Percentiles rank a stretch among this genome's conserved stretches.
Evolutionary conservation across 148 eudicot species (phyloP).

Genomic region (Polygonum maritimum): DNA sequence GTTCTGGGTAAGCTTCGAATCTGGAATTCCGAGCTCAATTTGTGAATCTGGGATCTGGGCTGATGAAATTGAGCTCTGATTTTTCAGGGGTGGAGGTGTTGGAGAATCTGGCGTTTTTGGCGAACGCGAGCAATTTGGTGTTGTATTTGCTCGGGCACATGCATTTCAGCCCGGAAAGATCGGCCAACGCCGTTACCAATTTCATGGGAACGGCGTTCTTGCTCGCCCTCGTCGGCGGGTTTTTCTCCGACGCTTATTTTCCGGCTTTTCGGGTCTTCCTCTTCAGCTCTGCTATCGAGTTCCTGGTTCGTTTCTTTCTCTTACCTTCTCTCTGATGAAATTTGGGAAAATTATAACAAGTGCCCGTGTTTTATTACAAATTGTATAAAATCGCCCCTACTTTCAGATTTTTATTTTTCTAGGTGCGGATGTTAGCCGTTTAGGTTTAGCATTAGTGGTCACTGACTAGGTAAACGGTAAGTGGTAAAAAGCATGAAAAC

Average conservation of each 20-base stretch:
- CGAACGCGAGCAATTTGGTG: conserved; percentile 81
- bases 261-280: conserved; percentile 49
- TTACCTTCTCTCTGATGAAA: background rate
- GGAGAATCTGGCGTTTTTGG: conserved; percentile 71
- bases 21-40: background rate
- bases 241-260: conserved; percentile 62
- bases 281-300: conserved; percentile 39
- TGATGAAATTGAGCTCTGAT: background rate
- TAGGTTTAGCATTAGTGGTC: no score
- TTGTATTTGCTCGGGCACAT: conserved; percentile 44
- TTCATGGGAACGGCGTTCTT: conserved; percentile 86
- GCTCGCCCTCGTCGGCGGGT: conserved; percentile 66
- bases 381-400: background rate
- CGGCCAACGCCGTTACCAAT: conserved; percentile 60
- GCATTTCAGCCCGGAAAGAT: conserved; percentile 48
- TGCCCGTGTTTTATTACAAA: background rate
- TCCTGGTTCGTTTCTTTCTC: conserved; percentile 32
- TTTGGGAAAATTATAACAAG: background rate
- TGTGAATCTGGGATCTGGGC: background rate
- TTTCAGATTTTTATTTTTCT: no score
- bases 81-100: conserved; percentile 46
- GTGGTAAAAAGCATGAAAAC: no score
- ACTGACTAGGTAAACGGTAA: no score
- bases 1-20: conserved; percentile 18
- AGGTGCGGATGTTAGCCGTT: no score